A percentile compares a stretch with the other conserved stretches of the same genome.
Evolutionary conservation across 345 rosid species (phyloP).

Genomic region (Boechera stricta): DNA sequence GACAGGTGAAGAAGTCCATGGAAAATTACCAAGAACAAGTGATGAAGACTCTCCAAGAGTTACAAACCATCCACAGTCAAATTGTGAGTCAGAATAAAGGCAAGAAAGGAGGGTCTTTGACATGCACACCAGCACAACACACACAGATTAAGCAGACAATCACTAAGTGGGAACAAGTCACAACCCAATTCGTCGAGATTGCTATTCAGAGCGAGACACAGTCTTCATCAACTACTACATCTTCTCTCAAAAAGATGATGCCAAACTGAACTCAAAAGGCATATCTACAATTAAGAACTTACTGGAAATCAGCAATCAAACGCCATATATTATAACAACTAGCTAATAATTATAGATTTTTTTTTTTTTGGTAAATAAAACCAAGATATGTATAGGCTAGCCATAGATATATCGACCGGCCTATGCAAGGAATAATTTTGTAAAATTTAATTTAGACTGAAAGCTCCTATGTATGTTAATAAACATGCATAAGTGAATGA

Average conservation of each 20-base stretch:
- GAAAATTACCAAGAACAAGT: conserved; percentile 27
- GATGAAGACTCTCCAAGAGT: conserved; percentile 30
- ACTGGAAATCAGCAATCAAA: background rate
- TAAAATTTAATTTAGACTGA: background rate
- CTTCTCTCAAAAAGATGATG: background rate
- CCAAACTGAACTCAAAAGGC: background rate
- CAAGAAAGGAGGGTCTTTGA: conserved; percentile 7
- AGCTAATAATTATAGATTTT: conserved; percentile 21
- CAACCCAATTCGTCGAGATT: conserved; percentile 40
- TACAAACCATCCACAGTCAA: conserved; percentile 22
- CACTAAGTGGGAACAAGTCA: conserved; percentile 44
- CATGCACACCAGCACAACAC: conserved; percentile 22
- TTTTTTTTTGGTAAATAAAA: conserved; percentile 27
- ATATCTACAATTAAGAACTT: background rate
- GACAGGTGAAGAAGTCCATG: conserved; percentile 3
- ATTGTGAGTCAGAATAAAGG: conserved; percentile 20
- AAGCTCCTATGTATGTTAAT: background rate
- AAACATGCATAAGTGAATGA: background rate
- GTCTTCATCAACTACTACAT: background rate
- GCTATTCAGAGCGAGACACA: conserved; percentile 12
- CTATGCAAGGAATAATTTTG: background rate
- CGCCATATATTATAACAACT: background rate
- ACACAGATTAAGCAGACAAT: conserved; percentile 33
- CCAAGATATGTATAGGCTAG: conserved; percentile 15
- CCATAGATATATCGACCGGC: background rate